Evolutionary conservation across 2,329 filamentous ascomycete genomes (phyloP).

Genomic region (Ophiostoma pallidulum): DNA sequence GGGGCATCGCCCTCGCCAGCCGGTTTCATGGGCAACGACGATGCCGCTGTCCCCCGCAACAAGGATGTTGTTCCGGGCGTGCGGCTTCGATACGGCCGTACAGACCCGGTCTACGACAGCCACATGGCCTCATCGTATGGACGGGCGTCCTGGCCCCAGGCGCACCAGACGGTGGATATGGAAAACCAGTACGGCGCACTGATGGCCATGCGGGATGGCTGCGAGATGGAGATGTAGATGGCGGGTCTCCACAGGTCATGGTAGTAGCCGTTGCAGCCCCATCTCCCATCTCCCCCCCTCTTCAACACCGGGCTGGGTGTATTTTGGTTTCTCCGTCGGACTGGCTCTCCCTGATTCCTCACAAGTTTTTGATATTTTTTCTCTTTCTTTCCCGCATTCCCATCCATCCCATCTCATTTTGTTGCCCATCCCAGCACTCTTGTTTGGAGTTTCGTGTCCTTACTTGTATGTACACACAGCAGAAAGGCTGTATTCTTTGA

Average conservation of each 20-base stretch:
- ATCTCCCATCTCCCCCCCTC: too few species aligned
- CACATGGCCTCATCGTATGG: slow-evolving; percentile 15
- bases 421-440: too few species aligned
- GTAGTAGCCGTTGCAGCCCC: too few species aligned
- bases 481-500: too few species aligned
- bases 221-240: slow-evolving; percentile 15
- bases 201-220: slow-evolving; percentile 18
- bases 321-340: too few species aligned
- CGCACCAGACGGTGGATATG: slow-evolving; percentile 55
- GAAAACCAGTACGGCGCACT: slow-evolving; percentile 59
- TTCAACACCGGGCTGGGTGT: too few species aligned
- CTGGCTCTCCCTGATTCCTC: too few species aligned
- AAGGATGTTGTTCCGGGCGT: not conserved
- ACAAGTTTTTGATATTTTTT: too few species aligned
- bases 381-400: too few species aligned
- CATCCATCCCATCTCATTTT: too few species aligned
- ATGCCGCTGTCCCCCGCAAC: slow-evolving; percentile 1
- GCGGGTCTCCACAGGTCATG: not conserved
- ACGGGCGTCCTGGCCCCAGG: slow-evolving; percentile 33
- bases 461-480: too few species aligned
- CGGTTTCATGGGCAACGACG: slow-evolving; percentile 12
- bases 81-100: slow-evolving; percentile 37
- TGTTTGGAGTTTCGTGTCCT: too few species aligned
- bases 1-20: slow-evolving; percentile 29
- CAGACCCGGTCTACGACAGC: slow-evolving; percentile 60